These are phyloP conservation scores for Casuarina equisetifolia DNA, from an alignment of 306 rosid species.

Conservation along the genomic window DNA sequence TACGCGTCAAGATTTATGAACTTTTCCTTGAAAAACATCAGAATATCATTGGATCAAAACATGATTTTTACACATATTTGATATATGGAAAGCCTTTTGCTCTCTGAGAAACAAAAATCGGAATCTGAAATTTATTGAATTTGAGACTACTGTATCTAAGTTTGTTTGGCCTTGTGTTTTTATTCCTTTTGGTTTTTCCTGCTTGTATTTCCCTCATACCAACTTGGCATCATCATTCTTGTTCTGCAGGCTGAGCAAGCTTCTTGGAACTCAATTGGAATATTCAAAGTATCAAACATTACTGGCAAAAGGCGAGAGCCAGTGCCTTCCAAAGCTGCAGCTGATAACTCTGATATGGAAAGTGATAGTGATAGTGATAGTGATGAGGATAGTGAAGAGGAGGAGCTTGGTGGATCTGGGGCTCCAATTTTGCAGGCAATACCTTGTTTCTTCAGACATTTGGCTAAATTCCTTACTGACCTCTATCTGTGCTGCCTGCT, in stretches of 20 bases:
- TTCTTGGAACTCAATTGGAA: constrained; percentile 77
- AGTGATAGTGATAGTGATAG: constrained; percentile 77
- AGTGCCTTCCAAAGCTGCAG: constrained; percentile 51
- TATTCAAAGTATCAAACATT: constrained; percentile 76
- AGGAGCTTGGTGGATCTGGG: constrained; percentile 40
- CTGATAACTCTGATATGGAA: constrained; percentile 63
- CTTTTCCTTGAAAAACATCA: background rate
- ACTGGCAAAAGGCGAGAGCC: constrained; percentile 80
- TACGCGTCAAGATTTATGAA: background rate
- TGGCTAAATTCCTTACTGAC: constrained; percentile 1
- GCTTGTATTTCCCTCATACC: background rate
- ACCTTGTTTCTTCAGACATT: constrained; percentile 17
- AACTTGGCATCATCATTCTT: constrained; percentile 25
- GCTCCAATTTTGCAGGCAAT: constrained; percentile 71
- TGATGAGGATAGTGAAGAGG: constrained; percentile 68
- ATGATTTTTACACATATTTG: background rate
- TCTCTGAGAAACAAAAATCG: background rate
- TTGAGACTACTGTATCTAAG: background rate
- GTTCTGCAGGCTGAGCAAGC: constrained; percentile 74
- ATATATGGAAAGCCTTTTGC: background rate
- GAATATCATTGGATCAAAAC: background rate
- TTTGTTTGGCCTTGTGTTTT: constrained; percentile 12
- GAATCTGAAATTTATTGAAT: background rate
- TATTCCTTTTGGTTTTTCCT: constrained; percentile 11
- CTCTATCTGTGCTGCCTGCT: constrained; percentile 1